Base-by-base conservation (phyloP, 2,329 filamentous ascomycete species). In the Monosporascus sp. region DNA sequence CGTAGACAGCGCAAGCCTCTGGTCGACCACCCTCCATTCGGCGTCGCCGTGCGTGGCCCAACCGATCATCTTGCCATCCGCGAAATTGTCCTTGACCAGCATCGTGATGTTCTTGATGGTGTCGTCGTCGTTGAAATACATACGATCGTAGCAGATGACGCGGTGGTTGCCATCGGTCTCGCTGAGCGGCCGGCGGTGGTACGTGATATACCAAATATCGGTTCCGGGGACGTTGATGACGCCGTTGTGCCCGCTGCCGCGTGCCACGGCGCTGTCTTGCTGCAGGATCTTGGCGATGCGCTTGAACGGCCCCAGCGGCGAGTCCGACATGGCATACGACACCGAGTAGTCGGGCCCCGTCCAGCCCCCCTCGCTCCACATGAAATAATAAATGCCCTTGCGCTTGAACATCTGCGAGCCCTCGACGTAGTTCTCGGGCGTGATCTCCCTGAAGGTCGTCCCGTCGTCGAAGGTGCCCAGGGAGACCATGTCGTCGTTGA, bases 331-430 rank as follows among this genome's bases (percentile, higher is more conserved):
- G 18, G 73, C 72, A 53, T 75, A 75, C 37, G 69, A 71, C n/a
- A 76, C 74, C 31, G 70, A 70, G 54, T 76, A 76, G 49, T 74
- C 72, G 7, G 74, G 70, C 1, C 76, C 75, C 1, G 66, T 70
- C 76, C 76, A 78, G 49, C 63, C 70, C 20, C 74, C 74, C 41
- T 74, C 73, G 35, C 70, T 74, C 69, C 72, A 76, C 70, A 75
- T 71, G 51, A 73, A 68, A 55, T 76, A 75, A 58, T 75, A 76
- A 3, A 65, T 61, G 24, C 70, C 73, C 4, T 65, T 61, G 11
- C 72, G 67, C 61, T 74, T 75, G 56, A 75, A 57, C 71, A 76
- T 72, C 64, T 70, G 74, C 28, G 72, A 65, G 3, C 71, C 73
- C 55, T 76, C 74, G 1, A 74, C 72, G 60, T 75, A 76, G 43